phyloP scores from a whole-genome alignment of 805 yeast genomes.

The Metschnikowia colocasiae region DNA sequence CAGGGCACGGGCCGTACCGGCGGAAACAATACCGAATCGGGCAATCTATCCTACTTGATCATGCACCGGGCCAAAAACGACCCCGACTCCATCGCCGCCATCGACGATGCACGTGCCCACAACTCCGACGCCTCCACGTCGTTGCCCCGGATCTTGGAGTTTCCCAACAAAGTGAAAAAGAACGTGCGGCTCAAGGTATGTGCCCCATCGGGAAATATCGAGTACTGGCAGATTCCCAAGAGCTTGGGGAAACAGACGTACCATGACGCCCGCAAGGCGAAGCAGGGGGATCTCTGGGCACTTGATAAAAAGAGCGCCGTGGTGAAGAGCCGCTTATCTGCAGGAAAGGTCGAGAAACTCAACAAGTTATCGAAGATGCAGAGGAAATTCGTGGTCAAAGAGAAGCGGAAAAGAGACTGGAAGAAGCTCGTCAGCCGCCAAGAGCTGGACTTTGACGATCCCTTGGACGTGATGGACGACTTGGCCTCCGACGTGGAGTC shows the following conservation, averaged over 20 bases:
- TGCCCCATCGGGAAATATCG: conserved; percentile 73
- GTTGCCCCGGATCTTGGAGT: conserved; percentile 72
- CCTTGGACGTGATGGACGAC: conserved; percentile 14
- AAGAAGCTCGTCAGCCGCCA: conserved; percentile 17
- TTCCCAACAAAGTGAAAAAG: conserved; percentile 75
- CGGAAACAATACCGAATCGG: conserved; percentile 66
- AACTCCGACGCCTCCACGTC: conserved; percentile 24
- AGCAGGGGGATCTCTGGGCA: conserved; percentile 88
- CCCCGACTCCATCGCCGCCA: conserved; percentile 33
- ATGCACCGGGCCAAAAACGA: conserved; percentile 56
- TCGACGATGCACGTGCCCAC: conserved; percentile 35
- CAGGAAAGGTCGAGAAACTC: conserved; percentile 30
- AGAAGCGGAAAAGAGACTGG: conserved; percentile 17
- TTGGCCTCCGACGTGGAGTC: conserved; percentile 29
- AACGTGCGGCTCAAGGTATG: conserved; percentile 80
- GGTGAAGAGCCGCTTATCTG: conserved; percentile 30
- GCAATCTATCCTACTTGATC: conserved; percentile 71
- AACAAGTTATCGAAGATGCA: conserved; percentile 35
- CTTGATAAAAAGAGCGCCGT: conserved; percentile 34
- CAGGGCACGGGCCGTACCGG: conserved; percentile 78
- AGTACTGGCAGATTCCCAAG: conserved; percentile 84
- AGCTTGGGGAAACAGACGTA: conserved; percentile 69
- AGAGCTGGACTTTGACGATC: conserved; percentile 18
- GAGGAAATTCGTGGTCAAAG: conserved; percentile 31
- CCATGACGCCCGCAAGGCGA: conserved; percentile 85